phyloP scores from a whole-genome alignment of 331 rosid genomes.

The Malus hybrid region DNA sequence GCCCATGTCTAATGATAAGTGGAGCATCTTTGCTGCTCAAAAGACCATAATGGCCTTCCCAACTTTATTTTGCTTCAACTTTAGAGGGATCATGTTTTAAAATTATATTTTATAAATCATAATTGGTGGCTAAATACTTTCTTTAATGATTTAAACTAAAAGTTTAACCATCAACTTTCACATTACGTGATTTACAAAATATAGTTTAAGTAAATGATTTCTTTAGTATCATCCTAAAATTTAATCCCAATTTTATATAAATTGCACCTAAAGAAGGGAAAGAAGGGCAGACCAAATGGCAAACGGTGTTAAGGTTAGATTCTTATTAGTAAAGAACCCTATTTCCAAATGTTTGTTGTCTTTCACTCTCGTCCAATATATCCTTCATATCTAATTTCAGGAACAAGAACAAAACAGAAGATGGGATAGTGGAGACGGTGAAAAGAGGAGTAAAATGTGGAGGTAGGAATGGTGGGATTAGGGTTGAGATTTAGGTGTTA shows the following conservation, averaged over 20 bases:
- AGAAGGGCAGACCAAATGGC: too few species aligned
- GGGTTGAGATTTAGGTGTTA: neutral
- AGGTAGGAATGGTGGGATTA: neutral
- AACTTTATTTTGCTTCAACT: neutral
- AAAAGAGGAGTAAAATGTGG: neutral
- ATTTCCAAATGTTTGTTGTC: neutral
- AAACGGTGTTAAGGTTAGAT: too few species aligned
- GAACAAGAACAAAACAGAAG: neutral
- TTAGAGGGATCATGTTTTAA: too few species aligned
- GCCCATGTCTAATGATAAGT: conserved; percentile 14
- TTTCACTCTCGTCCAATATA: neutral
- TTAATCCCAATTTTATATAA: neutral
- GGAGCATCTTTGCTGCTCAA: conserved; percentile 16
- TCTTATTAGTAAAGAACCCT: too few species aligned
- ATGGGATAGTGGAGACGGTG: neutral
- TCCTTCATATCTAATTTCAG: neutral
- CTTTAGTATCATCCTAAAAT: too few species aligned
- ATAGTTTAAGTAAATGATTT: too few species aligned
- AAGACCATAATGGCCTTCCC: conserved; percentile 22
- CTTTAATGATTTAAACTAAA: too few species aligned
- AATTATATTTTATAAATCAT: too few species aligned
- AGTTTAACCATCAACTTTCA: rapidly evolving
- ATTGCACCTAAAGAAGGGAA: too few species aligned
- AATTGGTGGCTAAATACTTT: too few species aligned
- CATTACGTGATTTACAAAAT: too few species aligned